Percentiles rank a stretch among this genome's conserved stretches.
phyloP scores from a whole-genome alignment of 192 early-diverging fungal genomes.

The Neocallimastix lanati region DNA sequence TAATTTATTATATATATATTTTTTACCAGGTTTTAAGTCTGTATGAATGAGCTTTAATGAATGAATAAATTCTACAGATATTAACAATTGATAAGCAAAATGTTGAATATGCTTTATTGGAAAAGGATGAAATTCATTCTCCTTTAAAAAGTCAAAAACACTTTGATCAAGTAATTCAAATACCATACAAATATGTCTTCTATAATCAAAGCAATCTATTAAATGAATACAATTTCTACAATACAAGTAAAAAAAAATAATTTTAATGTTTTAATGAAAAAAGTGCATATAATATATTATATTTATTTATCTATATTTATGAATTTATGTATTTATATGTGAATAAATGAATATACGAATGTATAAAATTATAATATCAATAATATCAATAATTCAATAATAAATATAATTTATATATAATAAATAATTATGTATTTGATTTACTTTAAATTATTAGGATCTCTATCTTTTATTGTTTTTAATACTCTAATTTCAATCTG shows the following conservation, averaged over 20 bases:
- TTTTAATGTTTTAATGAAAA: too few relatives aligned
- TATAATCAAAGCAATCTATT: slow-evolving; percentile 63
- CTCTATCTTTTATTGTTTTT: slow-evolving; percentile 51
- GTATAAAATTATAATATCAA: too few relatives aligned
- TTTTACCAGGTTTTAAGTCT: slow-evolving; percentile 70
- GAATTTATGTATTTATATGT: too few relatives aligned
- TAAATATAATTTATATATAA: too few relatives aligned
- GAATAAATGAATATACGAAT: too few relatives aligned
- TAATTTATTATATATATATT: too few relatives aligned
- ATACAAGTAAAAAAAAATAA: too few relatives aligned
- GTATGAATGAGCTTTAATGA: slow-evolving; percentile 77
- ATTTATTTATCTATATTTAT: too few relatives aligned
- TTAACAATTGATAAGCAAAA: slow-evolving; percentile 69
- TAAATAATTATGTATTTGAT: too few relatives aligned
- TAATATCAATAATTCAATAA: too few relatives aligned
- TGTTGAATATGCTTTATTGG: slow-evolving; percentile 63
- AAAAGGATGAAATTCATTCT: slow-evolving; percentile 76
- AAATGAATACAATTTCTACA: slow-evolving; percentile 76
- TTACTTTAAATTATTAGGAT: slow-evolving; percentile 61
- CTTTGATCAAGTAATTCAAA: slow-evolving; percentile 76
- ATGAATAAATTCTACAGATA: slow-evolving; percentile 82
- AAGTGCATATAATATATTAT: too few relatives aligned
- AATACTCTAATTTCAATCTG: slow-evolving; percentile 77
- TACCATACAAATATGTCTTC: slow-evolving; percentile 94
- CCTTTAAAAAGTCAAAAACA: slow-evolving; percentile 92